A percentile compares a stretch with the other conserved stretches of the same genome.
Conservation (phyloP, 179 eudicot species). For the Heliamphora pulchella region DNA sequence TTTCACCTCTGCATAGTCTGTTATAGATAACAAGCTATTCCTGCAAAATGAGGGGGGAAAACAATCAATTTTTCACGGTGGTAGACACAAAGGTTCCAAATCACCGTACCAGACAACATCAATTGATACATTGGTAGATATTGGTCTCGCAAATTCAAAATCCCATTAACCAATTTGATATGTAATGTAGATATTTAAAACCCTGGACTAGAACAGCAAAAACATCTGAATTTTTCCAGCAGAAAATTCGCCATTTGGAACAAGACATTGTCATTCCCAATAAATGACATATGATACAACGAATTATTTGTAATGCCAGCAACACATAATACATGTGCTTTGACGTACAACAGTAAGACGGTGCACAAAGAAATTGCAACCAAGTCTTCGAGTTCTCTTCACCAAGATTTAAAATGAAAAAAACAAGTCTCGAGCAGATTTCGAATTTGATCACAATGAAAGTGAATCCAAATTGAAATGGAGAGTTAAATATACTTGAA, state of each 20-base stretch:
- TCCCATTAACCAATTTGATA: too few species aligned
- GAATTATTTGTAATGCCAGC: too few species aligned
- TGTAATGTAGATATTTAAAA: too few species aligned
- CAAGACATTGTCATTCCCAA: background rate
- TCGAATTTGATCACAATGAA: background rate
- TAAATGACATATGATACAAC: too few species aligned
- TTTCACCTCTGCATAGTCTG: background rate
- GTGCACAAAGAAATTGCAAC: background rate
- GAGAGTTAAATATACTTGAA: background rate
- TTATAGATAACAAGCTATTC: background rate
- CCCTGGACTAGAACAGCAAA: too few species aligned
- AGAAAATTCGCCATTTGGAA: background rate
- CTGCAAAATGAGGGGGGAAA: constrained; percentile 5
- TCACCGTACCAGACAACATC: too few species aligned
- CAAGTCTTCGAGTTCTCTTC: background rate
- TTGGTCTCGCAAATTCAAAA: too few species aligned
- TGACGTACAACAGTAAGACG: too few species aligned
- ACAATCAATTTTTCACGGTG: background rate
- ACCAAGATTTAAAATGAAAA: background rate
- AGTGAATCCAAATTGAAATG: background rate
- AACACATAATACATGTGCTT: background rate
- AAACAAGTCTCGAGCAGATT: background rate
- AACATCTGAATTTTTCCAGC: background rate
- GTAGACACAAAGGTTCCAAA: background rate
- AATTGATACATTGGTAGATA: too few species aligned